These are phyloP conservation scores for Mucor mucedo DNA, from an alignment of 371 early-diverging fungal genomes.

Conservation along the genomic window DNA sequence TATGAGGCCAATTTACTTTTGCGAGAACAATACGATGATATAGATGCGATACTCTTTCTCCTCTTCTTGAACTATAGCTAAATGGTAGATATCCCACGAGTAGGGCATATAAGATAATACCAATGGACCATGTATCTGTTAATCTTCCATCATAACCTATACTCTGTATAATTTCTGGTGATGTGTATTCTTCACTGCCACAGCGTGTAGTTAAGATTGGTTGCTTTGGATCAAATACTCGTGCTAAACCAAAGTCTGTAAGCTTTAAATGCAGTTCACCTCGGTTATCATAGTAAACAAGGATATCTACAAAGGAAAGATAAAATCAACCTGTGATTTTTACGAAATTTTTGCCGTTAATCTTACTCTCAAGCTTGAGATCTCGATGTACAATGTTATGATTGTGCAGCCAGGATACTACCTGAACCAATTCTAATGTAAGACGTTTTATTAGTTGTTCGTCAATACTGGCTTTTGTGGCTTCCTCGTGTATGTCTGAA, in stretches of 20 bases:
- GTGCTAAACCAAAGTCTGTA: conserved; percentile 76
- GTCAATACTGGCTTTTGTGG: conserved; percentile 13
- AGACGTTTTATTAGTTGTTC: conserved; percentile 29
- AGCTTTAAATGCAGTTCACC: conserved; percentile 62
- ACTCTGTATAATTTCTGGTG: conserved; percentile 81
- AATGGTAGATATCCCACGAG: conserved; percentile 58
- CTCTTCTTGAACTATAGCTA: conserved; percentile 24
- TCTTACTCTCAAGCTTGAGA: conserved; percentile 72
- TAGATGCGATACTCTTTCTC: conserved; percentile 32
- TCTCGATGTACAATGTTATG: conserved; percentile 71
- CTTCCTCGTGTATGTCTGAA: conserved; percentile 1
- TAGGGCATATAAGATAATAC: conserved; percentile 72
- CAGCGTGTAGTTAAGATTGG: conserved; percentile 61
- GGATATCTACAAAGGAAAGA: conserved; percentile 27
- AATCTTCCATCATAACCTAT: conserved; percentile 67
- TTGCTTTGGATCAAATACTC: conserved; percentile 50
- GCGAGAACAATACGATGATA: conserved; percentile 39
- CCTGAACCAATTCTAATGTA: conserved; percentile 52
- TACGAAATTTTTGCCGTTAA: too few species aligned
- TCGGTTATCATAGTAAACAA: conserved; percentile 31
- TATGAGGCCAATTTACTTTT: conserved; percentile 36
- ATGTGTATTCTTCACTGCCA: conserved; percentile 82
- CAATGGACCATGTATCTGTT: conserved; percentile 78
- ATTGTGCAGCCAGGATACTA: conserved; percentile 65
- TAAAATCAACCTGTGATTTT: background rate